Conservation (phyloP, 208 protist genomes). For the Acanthamoeba healyi region DNA sequence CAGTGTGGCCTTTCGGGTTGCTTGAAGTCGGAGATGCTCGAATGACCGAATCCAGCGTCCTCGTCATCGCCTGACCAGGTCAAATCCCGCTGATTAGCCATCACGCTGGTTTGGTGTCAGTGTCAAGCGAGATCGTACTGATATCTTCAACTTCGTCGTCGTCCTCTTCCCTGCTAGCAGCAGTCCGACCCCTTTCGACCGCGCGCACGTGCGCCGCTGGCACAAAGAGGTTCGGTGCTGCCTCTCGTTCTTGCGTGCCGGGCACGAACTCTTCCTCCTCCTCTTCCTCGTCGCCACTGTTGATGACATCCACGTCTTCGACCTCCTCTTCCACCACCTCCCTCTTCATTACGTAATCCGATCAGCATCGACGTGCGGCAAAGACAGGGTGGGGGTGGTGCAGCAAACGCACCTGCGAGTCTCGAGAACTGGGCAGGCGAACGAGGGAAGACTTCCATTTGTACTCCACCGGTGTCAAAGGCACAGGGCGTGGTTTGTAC, state of each 20-base stretch:
- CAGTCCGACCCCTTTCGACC: not conserved
- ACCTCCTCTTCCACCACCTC: not conserved
- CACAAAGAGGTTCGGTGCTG: not conserved
- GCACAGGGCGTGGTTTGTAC: not conserved
- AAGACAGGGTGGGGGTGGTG: not conserved
- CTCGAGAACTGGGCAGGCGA: not conserved
- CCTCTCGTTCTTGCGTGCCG: conserved; percentile 42
- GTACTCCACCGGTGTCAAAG: not conserved
- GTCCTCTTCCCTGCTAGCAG: not conserved
- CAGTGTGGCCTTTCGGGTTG: not conserved
- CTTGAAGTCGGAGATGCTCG: not conserved
- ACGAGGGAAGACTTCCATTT: conserved; percentile 13
- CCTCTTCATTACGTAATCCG: not conserved
- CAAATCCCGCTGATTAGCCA: not conserved
- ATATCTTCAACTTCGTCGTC: conserved; percentile 61
- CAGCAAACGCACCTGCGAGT: not conserved
- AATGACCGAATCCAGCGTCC: not conserved
- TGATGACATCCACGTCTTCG: conserved; percentile 10
- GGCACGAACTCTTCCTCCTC: conserved; percentile 34
- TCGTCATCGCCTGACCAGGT: conserved; percentile 31
- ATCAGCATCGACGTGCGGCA: no score
- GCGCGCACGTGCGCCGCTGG: not conserved
- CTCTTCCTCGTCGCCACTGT: not conserved
- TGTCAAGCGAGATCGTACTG: not conserved
- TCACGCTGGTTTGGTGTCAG: not conserved